Base-by-base conservation (phyloP, 1,284 basidiomycete genomes). In the Melampsora larici-populina region DNA sequence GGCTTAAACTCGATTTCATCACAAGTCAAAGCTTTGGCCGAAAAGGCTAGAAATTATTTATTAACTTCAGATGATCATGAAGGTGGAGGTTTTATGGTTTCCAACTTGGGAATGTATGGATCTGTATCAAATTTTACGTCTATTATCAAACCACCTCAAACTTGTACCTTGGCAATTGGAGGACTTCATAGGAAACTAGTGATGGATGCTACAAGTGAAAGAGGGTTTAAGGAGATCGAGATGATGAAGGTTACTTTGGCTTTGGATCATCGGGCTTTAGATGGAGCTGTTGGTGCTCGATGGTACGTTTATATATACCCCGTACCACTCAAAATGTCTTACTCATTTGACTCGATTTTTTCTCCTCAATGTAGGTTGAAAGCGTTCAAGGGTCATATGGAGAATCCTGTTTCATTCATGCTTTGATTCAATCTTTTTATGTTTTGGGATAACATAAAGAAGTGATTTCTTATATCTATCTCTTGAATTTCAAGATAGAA, bases 121-220 rank as follows among this genome's bases (percentile, higher is more conserved):
- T 76, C 73, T 4, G 82, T 84, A 76, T 89, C 89, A 78, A 90
- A 97, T 86, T 99, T 99, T 86, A 98, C 95, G 24, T 97, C 97
- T 70, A 99, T 99, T 86, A 97, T 99, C 89, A 99, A 99, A 88
- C 90, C 92, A 24, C 97, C 97, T 49, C 97, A 99, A 86, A 92
- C 92, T 79, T 97, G 94, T 85, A 99, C 99, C 83, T 90, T 99
- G 78, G 97, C 97, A 75, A 89, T 99, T 81, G 95, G 97, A 60
- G 88, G 90, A 33, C 94, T 94, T n/a, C 88, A 90, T 84, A 88
- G 92, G 31, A 91, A 91, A 78, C 86, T 99, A 24, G 89, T 94
- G 24, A 91, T 93, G 64, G 93, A 92, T 31, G 89, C 91, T 1
- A 91, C 93, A 82, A 90, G 92, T 82, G 93, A 94, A 83, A 92